Evolutionary conservation across 345 rosid genomes (phyloP).

Genomic region (Cardamine resedifolia): DNA sequence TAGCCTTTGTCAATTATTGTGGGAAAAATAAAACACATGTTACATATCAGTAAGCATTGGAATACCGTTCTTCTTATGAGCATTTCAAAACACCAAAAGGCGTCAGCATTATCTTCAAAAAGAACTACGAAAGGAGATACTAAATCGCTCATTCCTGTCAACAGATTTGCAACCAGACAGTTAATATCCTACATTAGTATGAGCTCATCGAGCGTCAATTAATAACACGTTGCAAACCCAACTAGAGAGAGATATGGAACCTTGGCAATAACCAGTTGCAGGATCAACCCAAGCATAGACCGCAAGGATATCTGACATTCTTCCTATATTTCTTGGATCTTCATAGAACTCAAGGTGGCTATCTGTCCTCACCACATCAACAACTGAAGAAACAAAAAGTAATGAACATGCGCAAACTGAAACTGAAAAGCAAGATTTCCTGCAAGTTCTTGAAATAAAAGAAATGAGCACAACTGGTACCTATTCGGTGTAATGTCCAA

Average conservation of each 20-base stretch:
- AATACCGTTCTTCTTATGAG: conserved; percentile 88
- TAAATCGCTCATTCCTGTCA: conserved; percentile 91
- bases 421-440: not conserved
- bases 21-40: not conserved
- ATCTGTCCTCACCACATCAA: conserved; percentile 95
- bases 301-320: conserved; percentile 94
- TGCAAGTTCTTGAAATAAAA: conserved; percentile 19
- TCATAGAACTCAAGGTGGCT: conserved; percentile 88
- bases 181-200: conserved; percentile 16
- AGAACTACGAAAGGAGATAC: conserved; percentile 89
- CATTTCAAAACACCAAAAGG: conserved; percentile 99
- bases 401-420: not conserved
- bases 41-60: conserved; percentile 2
- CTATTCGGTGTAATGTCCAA: conserved; percentile 91
- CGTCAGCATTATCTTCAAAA: conserved; percentile 90
- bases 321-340: conserved; percentile 74
- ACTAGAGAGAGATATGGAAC: conserved; percentile 38
- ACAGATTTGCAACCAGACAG: conserved; percentile 29
- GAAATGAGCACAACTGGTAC: conserved; percentile 37
- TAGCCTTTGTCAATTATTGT: not conserved
- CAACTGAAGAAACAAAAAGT: conserved; percentile 52
- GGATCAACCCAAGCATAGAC: conserved; percentile 98
- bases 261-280: conserved; percentile 96
- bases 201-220: not conserved
- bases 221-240: not conserved